phyloP scores from a whole-genome alignment of 805 yeast genomes.

The Maudiozyma pseudohumilis region DNA sequence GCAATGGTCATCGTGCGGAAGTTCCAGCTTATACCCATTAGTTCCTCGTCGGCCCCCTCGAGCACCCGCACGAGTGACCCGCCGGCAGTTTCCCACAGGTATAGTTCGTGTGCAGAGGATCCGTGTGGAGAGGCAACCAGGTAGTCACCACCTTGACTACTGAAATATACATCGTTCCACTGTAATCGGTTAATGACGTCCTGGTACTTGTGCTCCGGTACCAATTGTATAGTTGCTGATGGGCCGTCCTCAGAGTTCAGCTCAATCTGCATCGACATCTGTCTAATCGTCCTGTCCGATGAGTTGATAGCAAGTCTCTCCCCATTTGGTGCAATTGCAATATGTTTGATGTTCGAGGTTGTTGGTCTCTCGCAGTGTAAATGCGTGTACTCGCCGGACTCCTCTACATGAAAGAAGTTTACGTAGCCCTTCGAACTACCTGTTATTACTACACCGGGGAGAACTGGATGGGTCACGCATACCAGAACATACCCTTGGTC shows the following conservation, averaged over 20 bases:
- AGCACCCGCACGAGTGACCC: conserved; percentile 83
- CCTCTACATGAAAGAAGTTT: conserved; percentile 34
- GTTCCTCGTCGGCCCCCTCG: conserved; percentile 81
- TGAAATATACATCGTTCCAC: conserved; percentile 76
- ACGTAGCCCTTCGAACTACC: conserved; percentile 81
- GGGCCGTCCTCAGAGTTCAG: neutral
- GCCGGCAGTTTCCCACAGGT: conserved; percentile 84
- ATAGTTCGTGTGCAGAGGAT: conserved; percentile 71
- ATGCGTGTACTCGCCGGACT: conserved; percentile 15
- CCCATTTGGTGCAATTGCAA: conserved; percentile 49
- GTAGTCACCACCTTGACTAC: conserved; percentile 66
- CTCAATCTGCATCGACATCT: conserved; percentile 24
- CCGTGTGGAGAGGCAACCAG: conserved; percentile 85
- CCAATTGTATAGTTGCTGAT: conserved; percentile 35
- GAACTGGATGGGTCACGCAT: conserved; percentile 29
- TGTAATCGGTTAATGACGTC: conserved; percentile 82
- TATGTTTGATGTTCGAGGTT: conserved; percentile 59
- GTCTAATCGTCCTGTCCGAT: conserved; percentile 69
- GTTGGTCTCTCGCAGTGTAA: conserved; percentile 49
- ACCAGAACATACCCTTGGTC: conserved; percentile 23
- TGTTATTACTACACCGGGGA: conserved; percentile 38
- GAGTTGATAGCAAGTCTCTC: conserved; percentile 60
- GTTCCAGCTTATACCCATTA: conserved; percentile 83
- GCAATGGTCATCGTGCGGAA: conserved; percentile 61
- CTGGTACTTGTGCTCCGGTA: conserved; percentile 72